A percentile compares a stretch with the other conserved stretches of the same genome.
Conservation (phyloP, 805 yeast species). For the Isabelozyma heimii region DNA sequence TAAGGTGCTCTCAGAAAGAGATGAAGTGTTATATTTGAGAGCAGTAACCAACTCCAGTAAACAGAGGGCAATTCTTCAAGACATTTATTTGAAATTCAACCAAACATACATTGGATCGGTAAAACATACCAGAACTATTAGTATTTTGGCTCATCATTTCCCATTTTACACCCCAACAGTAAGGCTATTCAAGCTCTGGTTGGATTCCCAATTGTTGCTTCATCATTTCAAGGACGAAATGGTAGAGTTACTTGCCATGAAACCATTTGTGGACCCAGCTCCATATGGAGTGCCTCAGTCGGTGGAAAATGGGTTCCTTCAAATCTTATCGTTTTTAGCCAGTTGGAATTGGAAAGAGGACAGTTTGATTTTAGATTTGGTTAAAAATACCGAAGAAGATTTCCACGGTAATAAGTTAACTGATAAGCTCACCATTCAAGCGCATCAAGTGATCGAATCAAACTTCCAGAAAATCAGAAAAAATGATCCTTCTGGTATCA, state of each 20-base stretch:
- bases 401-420: slow-evolving; percentile 42
- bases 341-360: slow-evolving; percentile 95
- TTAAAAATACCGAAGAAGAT: slow-evolving; percentile 39
- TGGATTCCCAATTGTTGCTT: slow-evolving; percentile 74
- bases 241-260: slow-evolving; percentile 76
- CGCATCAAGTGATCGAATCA: slow-evolving; percentile 58
- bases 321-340: slow-evolving; percentile 67
- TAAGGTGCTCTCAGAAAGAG: slow-evolving; percentile 79
- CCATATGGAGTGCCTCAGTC: slow-evolving; percentile 84
- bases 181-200: slow-evolving; percentile 85
- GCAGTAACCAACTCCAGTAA: slow-evolving; percentile 66
- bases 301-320: slow-evolving; percentile 75
- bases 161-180: slow-evolving; percentile 77
- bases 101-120: slow-evolving; percentile 64
- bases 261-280: slow-evolving; percentile 81
- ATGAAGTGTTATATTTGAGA: slow-evolving; percentile 68
- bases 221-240: slow-evolving; percentile 75
- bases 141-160: slow-evolving; percentile 66
- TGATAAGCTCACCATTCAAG: slow-evolving; percentile 60
- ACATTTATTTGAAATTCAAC: slow-evolving; percentile 60
- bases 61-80: slow-evolving; percentile 59
- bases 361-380: slow-evolving; percentile 75
- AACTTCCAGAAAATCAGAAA: slow-evolving; percentile 69
- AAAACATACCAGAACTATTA: slow-evolving; percentile 79
- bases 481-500: slow-evolving; percentile 78